These are phyloP conservation scores for Podospora sp. DNA, from an alignment of 495 filamentous ascomycete species.

Conservation along the genomic window DNA sequence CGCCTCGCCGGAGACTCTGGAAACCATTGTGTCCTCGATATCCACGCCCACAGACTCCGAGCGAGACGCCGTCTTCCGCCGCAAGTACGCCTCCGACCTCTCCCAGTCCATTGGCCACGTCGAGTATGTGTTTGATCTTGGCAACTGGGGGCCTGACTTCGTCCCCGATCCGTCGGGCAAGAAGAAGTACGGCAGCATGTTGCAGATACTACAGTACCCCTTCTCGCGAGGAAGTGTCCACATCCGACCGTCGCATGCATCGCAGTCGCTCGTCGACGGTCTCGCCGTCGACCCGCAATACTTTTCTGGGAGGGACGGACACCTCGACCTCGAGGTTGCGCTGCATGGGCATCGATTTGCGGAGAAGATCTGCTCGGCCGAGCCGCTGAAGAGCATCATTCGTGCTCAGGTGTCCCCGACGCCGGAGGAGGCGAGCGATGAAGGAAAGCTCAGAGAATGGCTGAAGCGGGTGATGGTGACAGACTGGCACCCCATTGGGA, in stretches of 20 bases:
- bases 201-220: conserved; percentile 58
- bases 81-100: conserved; percentile 35
- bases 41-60: conserved; percentile 4
- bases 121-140: conserved; percentile 54
- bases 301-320: conserved; percentile 39
- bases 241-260: conserved; percentile 30
- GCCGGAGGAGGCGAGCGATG: conserved; percentile 21
- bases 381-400: conserved; percentile 48
- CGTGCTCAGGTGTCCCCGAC: conserved; percentile 43
- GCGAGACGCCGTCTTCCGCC: conserved; percentile 28
- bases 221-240: conserved; percentile 54
- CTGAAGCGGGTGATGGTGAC: conserved; percentile 43
- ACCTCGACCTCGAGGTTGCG: conserved; percentile 51
- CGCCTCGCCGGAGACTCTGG: conserved; percentile 30
- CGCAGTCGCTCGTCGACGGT: not conserved
- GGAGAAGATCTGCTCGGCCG: conserved; percentile 45
- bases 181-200: conserved; percentile 56
- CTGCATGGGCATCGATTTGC: conserved; percentile 43
- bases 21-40: conserved; percentile 7
- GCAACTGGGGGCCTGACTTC: conserved; percentile 53
- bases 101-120: conserved; percentile 47
- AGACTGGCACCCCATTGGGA: conserved; percentile 55
- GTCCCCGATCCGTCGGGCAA: conserved; percentile 30
- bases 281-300: conserved; percentile 50
- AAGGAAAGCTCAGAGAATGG: conserved; percentile 43